Conservation (phyloP, 805 yeast genomes). For the Suhomyces prunicola region DNA sequence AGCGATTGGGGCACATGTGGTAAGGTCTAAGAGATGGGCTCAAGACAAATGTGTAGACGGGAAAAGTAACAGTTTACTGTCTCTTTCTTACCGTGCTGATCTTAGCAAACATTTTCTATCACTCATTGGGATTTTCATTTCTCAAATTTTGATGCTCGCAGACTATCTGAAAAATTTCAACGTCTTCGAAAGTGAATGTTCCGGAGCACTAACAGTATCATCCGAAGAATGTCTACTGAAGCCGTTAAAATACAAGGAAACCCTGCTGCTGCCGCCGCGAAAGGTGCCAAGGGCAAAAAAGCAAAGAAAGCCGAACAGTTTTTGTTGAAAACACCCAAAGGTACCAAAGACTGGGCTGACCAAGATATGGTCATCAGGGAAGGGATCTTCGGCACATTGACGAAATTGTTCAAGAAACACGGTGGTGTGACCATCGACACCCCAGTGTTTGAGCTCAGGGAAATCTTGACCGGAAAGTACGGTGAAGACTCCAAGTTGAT, state of each 20-base stretch:
- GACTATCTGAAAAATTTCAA: not conserved
- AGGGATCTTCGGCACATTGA: constrained; percentile 72
- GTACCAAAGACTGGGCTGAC: constrained; percentile 98
- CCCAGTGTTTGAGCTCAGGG: constrained; percentile 95
- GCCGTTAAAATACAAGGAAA: constrained; percentile 4
- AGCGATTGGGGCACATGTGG: not conserved
- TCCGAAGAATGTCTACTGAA: constrained; percentile 23
- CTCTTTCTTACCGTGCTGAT: not conserved
- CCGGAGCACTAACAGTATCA: constrained; percentile 3
- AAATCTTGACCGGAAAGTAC: constrained; percentile 92
- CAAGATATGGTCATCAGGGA: constrained; percentile 95
- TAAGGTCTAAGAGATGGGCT: too few species aligned
- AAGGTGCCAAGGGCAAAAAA: constrained; percentile 20
- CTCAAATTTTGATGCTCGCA: not conserved
- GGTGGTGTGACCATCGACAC: constrained; percentile 99
- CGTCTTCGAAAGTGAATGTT: constrained; percentile 2
- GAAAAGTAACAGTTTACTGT: not conserved
- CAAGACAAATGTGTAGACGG: not conserved
- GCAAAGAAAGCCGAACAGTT: constrained; percentile 54
- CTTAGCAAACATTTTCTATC: not conserved
- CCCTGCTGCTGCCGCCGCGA: constrained; percentile 2
- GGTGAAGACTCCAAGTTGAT: constrained; percentile 98
- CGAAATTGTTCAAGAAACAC: constrained; percentile 81
- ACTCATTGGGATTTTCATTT: not conserved
- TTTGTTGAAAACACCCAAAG: constrained; percentile 91